These are phyloP conservation scores for Aspergillus bridgeri DNA, from an alignment of 495 filamentous ascomycete species.

Conservation along the genomic window DNA sequence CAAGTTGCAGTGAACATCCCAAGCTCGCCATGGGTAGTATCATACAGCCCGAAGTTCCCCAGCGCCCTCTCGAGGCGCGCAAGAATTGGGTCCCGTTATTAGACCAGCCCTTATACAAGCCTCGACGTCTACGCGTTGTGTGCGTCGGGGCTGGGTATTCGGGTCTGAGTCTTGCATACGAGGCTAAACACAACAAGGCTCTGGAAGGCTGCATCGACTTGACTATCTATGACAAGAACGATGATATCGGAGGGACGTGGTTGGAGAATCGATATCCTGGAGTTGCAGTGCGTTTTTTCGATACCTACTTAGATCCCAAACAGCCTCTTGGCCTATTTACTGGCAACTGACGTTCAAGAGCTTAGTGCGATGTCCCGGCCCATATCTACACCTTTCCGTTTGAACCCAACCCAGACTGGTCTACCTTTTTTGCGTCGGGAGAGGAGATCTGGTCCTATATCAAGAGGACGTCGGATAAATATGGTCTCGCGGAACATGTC, in stretches of 20 bases:
- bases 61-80: no score
- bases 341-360: neutral
- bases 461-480: slow-evolving; percentile 46
- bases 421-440: slow-evolving; percentile 49
- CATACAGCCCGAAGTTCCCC: no score
- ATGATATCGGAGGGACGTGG: neutral
- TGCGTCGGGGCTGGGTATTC: neutral
- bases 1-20: no score
- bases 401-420: slow-evolving; percentile 57
- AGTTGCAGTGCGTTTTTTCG: neutral
- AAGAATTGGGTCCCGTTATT: neutral
- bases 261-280: slow-evolving; percentile 1
- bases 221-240: neutral
- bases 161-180: neutral
- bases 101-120: neutral
- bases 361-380: slow-evolving; percentile 53
- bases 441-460: slow-evolving; percentile 58
- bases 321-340: neutral
- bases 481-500: slow-evolving; percentile 47
- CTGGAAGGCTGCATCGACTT: neutral
- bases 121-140: neutral
- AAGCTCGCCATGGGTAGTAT: no score
- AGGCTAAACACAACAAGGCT: neutral
- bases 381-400: slow-evolving; percentile 48
- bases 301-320: neutral